Evolutionary conservation across 2,329 filamentous ascomycete genomes (phyloP).

Genomic region (Nothophoma quercina): DNA sequence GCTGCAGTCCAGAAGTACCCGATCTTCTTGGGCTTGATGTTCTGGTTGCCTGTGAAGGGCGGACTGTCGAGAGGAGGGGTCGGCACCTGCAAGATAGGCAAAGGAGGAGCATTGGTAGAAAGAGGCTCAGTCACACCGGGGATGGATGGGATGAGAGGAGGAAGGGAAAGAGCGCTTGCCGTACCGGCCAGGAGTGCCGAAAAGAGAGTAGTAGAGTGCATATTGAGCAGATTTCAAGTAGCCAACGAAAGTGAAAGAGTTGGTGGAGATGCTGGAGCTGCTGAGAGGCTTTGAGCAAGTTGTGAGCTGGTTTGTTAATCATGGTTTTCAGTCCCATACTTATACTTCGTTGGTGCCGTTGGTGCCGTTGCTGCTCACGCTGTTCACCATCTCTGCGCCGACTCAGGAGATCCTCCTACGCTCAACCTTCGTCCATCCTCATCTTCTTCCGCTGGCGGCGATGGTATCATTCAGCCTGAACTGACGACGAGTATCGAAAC

Average conservation of each 20-base stretch:
- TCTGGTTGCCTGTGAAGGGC: conserved; percentile 58
- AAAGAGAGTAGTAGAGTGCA: conserved; percentile 34
- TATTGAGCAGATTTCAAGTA: conserved; percentile 16
- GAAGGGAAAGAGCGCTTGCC: conserved; percentile 51
- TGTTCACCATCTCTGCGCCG: not conserved
- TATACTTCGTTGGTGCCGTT: conserved; percentile 24
- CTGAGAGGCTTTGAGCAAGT: conserved; percentile 37
- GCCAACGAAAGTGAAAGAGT: not conserved
- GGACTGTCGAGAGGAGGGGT: conserved; percentile 65
- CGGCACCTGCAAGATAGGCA: conserved; percentile 66
- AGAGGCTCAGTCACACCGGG: conserved; percentile 67
- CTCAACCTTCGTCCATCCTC: conserved; percentile 19
- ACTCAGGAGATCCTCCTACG: not conserved
- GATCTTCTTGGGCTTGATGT: conserved; percentile 70
- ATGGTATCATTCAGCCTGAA: conserved; percentile 28
- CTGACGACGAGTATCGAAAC: conserved; percentile 34
- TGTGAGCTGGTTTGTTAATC: conserved; percentile 33
- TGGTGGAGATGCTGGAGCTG: conserved; percentile 18
- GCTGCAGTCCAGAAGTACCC: conserved; percentile 70
- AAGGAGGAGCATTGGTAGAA: conserved; percentile 58
- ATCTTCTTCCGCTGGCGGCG: conserved; percentile 23
- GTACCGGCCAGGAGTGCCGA: conserved; percentile 27
- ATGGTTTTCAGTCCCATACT: conserved; percentile 19
- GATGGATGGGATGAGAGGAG: conserved; percentile 65
- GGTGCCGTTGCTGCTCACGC: not conserved